Conservation (phyloP, 768 basidiomycete species). For the Coprinopsis marcescibilis region DNA sequence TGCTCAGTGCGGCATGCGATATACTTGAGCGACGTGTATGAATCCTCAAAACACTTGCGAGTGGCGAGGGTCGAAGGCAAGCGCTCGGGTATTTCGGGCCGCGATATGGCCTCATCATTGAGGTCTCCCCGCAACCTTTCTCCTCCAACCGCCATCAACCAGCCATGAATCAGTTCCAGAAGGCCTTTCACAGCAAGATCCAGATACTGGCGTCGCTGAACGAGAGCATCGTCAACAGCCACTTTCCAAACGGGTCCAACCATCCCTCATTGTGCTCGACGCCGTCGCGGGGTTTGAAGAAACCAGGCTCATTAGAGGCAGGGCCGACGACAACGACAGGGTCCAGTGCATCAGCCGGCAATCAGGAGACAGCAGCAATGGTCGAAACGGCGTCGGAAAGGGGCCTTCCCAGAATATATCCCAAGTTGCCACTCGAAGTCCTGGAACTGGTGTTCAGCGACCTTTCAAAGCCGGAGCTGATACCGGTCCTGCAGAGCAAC, state of each 20-base stretch:
- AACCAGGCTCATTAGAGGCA: too few relatives aligned
- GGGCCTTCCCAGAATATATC: neutral
- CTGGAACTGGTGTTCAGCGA: slow-evolving; percentile 20
- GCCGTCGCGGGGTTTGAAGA: neutral
- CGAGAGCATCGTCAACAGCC: slow-evolving; percentile 8
- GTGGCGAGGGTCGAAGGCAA: too few relatives aligned
- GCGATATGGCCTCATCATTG: too few relatives aligned
- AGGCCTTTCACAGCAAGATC: slow-evolving; percentile 8
- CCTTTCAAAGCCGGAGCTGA: slow-evolving; percentile 19
- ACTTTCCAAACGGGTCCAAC: slow-evolving; percentile 1
- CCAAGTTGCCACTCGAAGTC: slow-evolving; percentile 22
- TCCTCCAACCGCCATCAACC: neutral
- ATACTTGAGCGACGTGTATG: too few relatives aligned
- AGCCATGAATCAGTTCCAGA: slow-evolving; percentile 6
- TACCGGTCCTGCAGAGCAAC: slow-evolving; percentile 16
- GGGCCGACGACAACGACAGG: too few relatives aligned
- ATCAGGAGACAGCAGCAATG: neutral
- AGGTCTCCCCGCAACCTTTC: too few relatives aligned
- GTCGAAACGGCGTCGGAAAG: neutral
- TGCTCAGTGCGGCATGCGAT: too few relatives aligned
- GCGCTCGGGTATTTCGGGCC: too few relatives aligned
- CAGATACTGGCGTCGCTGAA: slow-evolving; percentile 7
- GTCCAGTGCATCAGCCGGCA: neutral
- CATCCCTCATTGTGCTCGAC: neutral
- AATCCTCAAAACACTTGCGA: too few relatives aligned